A percentile compares a stretch with the other conserved stretches of the same genome.
Evolutionary conservation across 2,329 filamentous ascomycete genomes (phyloP).

Genomic region (Paraphoma sp.): DNA sequence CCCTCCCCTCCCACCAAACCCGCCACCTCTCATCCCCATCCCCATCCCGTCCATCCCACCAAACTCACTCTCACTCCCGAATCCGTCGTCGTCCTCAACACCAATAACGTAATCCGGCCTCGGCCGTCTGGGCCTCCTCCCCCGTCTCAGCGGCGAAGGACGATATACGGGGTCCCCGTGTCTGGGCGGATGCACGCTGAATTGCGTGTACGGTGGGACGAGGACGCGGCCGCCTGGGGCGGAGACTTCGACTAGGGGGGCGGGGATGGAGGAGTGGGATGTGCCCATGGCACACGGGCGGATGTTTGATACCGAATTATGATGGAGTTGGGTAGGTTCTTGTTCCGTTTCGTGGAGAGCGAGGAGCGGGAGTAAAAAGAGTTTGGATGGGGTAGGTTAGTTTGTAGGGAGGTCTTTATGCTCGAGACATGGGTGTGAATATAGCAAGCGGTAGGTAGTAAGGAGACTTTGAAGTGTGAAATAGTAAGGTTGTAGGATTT

Average conservation of each 20-base stretch:
- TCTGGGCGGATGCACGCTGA: background rate
- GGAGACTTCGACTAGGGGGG: slow-evolving; percentile 30
- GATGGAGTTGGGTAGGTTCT: no score
- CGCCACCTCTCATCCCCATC: background rate
- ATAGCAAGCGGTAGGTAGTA: background rate
- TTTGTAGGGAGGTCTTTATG: no score
- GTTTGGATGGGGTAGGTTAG: slow-evolving; percentile 11
- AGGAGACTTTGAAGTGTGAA: no score
- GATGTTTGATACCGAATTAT: no score
- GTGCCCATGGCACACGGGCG: slow-evolving; percentile 37
- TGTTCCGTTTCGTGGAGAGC: no score
- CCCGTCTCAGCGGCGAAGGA: background rate
- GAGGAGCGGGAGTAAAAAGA: no score
- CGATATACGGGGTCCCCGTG: background rate
- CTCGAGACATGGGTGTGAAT: background rate
- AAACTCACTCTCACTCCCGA: background rate
- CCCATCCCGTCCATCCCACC: slow-evolving; percentile 1
- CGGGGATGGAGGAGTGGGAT: slow-evolving; percentile 23
- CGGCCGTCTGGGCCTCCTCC: background rate
- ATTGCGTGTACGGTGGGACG: slow-evolving; percentile 17
- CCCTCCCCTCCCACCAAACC: slow-evolving; percentile 1
- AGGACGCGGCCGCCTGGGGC: slow-evolving; percentile 25
- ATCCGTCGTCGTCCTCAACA: slow-evolving; percentile 3
- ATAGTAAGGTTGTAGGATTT: no score
- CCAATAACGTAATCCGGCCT: slow-evolving; percentile 1